phyloP scores from a whole-genome alignment of 2,329 filamentous ascomycete species.

The Trichoderma simmonsii region DNA sequence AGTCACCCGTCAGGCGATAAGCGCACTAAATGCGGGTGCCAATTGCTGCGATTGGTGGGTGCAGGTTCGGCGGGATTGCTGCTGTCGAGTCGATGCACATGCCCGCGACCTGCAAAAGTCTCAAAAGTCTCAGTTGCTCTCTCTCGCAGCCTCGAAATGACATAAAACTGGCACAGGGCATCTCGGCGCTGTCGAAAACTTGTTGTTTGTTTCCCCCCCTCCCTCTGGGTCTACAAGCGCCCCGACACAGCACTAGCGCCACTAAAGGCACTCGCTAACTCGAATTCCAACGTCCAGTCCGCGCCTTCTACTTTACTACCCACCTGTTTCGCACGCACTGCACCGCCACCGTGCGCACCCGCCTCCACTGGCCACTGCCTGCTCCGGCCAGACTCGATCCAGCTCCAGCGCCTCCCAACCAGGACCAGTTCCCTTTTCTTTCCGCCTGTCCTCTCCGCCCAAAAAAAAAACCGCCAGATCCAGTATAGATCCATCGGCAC shows the following conservation, averaged over 20 bases:
- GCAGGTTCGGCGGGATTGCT: neutral
- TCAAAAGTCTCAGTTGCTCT: neutral
- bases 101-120: neutral
- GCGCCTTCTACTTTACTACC: neutral
- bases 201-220: neutral
- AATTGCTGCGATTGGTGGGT: neutral
- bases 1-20: neutral
- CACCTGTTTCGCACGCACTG: constrained; percentile 15
- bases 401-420: constrained; percentile 30
- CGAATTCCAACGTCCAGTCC: constrained; percentile 21
- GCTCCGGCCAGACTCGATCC: constrained; percentile 36
- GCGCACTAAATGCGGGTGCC: neutral
- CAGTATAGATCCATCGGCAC: constrained; percentile 64
- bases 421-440: constrained; percentile 47
- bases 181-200: neutral
- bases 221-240: constrained; percentile 8
- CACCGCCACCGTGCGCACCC: constrained; percentile 12
- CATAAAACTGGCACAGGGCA: neutral
- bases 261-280: constrained; percentile 19
- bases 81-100: neutral
- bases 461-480: constrained; percentile 48
- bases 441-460: constrained; percentile 31
- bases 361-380: neutral
- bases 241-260: constrained; percentile 15
- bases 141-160: neutral